phyloP scores from a whole-genome alignment of 139 green algal genomes.

The Chlamydomonas applanata region DNA sequence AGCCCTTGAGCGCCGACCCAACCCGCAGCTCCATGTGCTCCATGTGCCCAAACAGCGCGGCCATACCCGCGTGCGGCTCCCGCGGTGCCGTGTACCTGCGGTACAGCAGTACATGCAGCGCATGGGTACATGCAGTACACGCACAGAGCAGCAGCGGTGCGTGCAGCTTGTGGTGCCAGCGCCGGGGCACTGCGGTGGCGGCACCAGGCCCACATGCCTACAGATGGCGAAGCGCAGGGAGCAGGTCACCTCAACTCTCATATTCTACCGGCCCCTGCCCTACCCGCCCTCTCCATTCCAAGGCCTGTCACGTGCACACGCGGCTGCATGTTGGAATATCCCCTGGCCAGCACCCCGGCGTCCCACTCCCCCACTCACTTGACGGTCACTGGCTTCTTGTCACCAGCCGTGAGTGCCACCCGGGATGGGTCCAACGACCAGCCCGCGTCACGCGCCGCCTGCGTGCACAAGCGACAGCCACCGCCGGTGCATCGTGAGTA shows the following conservation, averaged over 20 bases:
- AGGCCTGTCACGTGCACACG: background rate
- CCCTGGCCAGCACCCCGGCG: too few species aligned
- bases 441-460: constrained; percentile 41
- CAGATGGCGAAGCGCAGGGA: background rate
- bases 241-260: too few species aligned
- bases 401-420: constrained; percentile 34
- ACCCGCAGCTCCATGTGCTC: constrained; percentile 33
- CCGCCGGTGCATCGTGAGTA: too few species aligned
- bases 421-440: constrained; percentile 40
- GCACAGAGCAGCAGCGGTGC: background rate
- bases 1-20: constrained; percentile 26
- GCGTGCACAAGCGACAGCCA: too few species aligned
- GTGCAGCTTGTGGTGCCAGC: background rate
- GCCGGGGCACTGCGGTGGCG: background rate
- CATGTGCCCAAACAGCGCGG: constrained; percentile 26
- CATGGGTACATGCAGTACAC: background rate
- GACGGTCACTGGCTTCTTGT: constrained; percentile 35
- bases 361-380: too few species aligned
- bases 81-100: constrained; percentile 23
- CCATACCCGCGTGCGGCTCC: constrained; percentile 34
- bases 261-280: too few species aligned
- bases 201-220: background rate
- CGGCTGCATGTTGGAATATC: background rate
- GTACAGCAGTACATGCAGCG: background rate
- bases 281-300: too few species aligned